Base-by-base conservation (phyloP, 805 yeast species). In the Scheffersomyces ergatensis region DNA sequence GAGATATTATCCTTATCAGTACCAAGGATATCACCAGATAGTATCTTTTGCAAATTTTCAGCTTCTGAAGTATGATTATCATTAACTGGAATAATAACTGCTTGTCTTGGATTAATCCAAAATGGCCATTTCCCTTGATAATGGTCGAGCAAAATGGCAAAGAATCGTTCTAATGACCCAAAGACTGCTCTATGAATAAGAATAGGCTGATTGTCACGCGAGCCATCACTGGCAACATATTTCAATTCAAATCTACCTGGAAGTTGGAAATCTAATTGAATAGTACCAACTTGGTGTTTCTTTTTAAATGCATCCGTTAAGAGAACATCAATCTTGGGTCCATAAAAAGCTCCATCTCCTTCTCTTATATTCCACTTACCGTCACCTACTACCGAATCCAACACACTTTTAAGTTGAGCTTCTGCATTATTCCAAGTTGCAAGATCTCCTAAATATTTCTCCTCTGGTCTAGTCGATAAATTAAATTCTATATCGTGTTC, bases 341-440 rank as follows among this genome's bases (percentile, higher is more conserved):
- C 99, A 65, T 93, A 93, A 55, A 85, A 85, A 1, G 93, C 99
- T 25, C 99, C 99, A 61, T 93, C 99, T n/a, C 95, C 96, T 46
- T 82, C 87, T 49, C 89, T 82, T 7, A 87, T 51, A 14, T 74
- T 58, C 95, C 96, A 90, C 32, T 71, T 65, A 1, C 82, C 82
- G 11, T 74, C 63, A 12, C 67, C 67, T 13, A 60, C 53, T 2
- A 62, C 50, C 11, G 61, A 52, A 38, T 83, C 69, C 35, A 93
- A 62, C 1, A 87, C 90, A 1, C 59, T 53, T 21, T 74, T 74
- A 43, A 93, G 69, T 39, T 80, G 80, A 5, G 49, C 31, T 57
- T 93, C 99, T 1, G 99, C 99, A 16, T 62, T 63, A 44, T 85
- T 70, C 99, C 99, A 93, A 11, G 85, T 83, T 19, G 69, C 72